These are phyloP conservation scores for Silene vulgaris DNA, from an alignment of 179 eudicot species.

Conservation along the genomic window DNA sequence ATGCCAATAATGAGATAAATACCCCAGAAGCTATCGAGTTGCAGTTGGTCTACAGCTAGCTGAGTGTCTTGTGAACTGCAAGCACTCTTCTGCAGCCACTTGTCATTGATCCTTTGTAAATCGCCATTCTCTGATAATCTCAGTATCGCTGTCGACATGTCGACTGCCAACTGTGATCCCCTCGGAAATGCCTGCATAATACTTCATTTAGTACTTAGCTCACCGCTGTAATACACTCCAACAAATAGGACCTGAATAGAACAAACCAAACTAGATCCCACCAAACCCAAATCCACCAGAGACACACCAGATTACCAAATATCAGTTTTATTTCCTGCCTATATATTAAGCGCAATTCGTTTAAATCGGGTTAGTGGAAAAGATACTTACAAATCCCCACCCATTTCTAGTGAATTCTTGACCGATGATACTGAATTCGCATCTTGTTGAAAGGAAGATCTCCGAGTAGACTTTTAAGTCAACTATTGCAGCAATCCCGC, in stretches of 20 bases:
- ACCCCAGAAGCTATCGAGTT: constrained; percentile 76
- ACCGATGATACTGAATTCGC: constrained; percentile 73
- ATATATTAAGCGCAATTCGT: not conserved
- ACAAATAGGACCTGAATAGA: not conserved
- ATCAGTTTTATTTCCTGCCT: too few species aligned
- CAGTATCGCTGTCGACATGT: constrained; percentile 88
- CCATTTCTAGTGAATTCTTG: constrained; percentile 68
- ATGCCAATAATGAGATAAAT: constrained; percentile 61
- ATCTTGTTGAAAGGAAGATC: constrained; percentile 64
- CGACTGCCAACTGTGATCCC: constrained; percentile 83
- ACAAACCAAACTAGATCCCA: too few species aligned
- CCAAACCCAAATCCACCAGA: too few species aligned
- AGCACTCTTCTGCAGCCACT: constrained; percentile 63
- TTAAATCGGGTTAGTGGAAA: not conserved
- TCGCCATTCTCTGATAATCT: constrained; percentile 75
- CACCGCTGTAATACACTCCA: not conserved
- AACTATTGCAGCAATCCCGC: constrained; percentile 72
- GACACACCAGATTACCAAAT: too few species aligned
- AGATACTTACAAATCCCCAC: constrained; percentile 80
- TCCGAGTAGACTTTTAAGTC: constrained; percentile 62
- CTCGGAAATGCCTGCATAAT: constrained; percentile 69
- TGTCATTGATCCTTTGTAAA: constrained; percentile 81
- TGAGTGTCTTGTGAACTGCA: constrained; percentile 66
- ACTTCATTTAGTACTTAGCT: not conserved
- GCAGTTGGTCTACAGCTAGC: constrained; percentile 53